Percentiles rank a stretch among this genome's conserved stretches.
Evolutionary conservation across 352 stramenopile genomes (phyloP).

Genomic region (Aphanomyces invadans): DNA sequence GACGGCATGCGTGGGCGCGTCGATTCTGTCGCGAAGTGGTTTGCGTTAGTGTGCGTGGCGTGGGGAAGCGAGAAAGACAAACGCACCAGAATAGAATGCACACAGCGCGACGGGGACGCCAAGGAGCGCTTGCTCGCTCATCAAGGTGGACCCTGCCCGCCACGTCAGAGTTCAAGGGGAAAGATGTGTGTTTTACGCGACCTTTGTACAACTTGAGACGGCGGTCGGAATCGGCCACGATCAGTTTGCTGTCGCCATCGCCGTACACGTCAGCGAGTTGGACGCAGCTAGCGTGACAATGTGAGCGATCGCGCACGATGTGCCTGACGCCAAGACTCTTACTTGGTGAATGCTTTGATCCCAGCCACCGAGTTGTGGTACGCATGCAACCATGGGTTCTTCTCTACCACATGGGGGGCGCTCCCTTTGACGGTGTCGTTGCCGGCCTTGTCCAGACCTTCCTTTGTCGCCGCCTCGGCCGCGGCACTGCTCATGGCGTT

Average conservation of each 20-base stretch:
- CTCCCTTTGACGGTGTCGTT: background rate
- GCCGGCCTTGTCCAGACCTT: background rate
- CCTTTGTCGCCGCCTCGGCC: background rate
- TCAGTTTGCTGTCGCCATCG: constrained; percentile 72
- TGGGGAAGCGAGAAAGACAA: background rate
- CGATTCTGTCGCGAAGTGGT: constrained; percentile 33
- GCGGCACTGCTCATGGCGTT: background rate
- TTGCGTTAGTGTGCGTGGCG: too few species aligned
- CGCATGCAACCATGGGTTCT: constrained; percentile 70
- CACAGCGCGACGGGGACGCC: constrained; percentile 61
- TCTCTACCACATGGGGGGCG: background rate
- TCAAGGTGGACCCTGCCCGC: constrained; percentile 44
- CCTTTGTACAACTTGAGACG: constrained; percentile 86
- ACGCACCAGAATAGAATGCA: constrained; percentile 62
- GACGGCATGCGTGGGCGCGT: constrained; percentile 63
- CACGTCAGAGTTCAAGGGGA: too few species aligned
- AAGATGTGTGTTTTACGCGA: too few species aligned
- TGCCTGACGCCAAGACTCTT: background rate
- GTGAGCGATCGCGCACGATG: background rate
- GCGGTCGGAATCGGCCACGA: constrained; percentile 71
- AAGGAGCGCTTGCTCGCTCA: constrained; percentile 74
- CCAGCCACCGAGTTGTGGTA: constrained; percentile 87
- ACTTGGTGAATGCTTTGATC: constrained; percentile 70
- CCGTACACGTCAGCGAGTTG: constrained; percentile 75
- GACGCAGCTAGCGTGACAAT: constrained; percentile 40